Evolutionary conservation across 805 yeast genomes (phyloP), one percentile per base, ranked within the genome.

Genomic region (Metschnikowia bowlesiae): DNA sequence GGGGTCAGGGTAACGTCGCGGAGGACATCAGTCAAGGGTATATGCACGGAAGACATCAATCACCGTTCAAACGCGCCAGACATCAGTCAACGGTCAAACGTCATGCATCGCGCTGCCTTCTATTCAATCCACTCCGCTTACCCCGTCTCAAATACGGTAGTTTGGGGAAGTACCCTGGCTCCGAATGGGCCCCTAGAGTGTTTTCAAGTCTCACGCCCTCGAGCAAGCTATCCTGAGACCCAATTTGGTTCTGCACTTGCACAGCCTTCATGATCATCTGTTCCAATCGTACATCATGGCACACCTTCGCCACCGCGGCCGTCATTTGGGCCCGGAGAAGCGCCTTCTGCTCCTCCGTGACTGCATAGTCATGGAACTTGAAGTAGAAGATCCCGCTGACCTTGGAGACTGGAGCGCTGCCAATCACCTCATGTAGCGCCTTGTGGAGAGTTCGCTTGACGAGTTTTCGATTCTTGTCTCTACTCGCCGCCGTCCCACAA

Each of bases 401-500:
- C 16, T 46, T 50, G 4, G 28, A 50, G 6, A 52, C 48, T 1
- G 47, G 55, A 9, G 26, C 18, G 3, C 13, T 8, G 2, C 26
- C 16, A 8, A 46, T 44, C 5, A 46, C 34, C 37, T 36, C 40
- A 32, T 54, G 57, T 8, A 58, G 46, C 10, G 52, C 46, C n/a
- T 30, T 31, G 41, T 47, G 50, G 6, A 58, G 45, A 2, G 48
- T 39, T 16, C 53, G 33, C 22, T 53, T 56, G 82, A 53, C 78
- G 85, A 16, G 49, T 46, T 64, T 67, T 14, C 71, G 56, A 49
- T 59, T 63, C 39, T 53, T 50, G 16, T 61, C 47, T 39, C 78
- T 51, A 2, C 63, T 64, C 28, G 62, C 63, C 1, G 77, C 73
- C 1, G 70, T 62, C n/a, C 60, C 60, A 44, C 67, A 54, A 0